phyloP scores from a whole-genome alignment of 768 basidiomycete species.

The Tylopilus rubrobrunneus region DNA sequence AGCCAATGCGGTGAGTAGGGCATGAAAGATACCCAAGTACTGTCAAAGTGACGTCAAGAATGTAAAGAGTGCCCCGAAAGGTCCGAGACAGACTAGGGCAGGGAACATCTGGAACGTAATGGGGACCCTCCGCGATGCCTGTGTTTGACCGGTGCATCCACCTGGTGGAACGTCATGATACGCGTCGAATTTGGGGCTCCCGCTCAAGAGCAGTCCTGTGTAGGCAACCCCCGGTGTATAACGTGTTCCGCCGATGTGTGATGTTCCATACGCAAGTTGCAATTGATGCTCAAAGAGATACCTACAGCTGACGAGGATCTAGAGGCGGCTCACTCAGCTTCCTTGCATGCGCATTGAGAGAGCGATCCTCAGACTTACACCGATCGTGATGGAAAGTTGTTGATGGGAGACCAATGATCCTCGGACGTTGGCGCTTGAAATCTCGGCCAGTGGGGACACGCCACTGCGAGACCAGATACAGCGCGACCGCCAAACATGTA shows the following conservation, averaged over 20 bases:
- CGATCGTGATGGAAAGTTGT: slow-evolving; percentile 31
- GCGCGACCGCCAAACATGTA: slow-evolving; percentile 30
- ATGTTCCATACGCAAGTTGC: slow-evolving; percentile 29
- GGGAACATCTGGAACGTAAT: slow-evolving; percentile 37
- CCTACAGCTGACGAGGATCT: slow-evolving; percentile 33
- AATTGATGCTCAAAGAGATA: background rate
- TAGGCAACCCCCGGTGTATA: slow-evolving; percentile 29
- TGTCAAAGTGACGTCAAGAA: slow-evolving; percentile 6
- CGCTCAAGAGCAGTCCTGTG: slow-evolving; percentile 29
- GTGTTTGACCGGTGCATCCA: slow-evolving; percentile 29
- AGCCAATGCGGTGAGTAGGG: slow-evolving; percentile 45
- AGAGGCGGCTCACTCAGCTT: background rate
- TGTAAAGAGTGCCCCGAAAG: slow-evolving; percentile 3
- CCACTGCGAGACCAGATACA: slow-evolving; percentile 16
- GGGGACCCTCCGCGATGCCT: slow-evolving; percentile 35
- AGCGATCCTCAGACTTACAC: slow-evolving; percentile 23
- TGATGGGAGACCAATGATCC: slow-evolving; percentile 35
- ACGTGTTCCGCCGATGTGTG: slow-evolving; percentile 31
- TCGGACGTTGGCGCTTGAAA: slow-evolving; percentile 36
- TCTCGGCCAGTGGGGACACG: slow-evolving; percentile 35
- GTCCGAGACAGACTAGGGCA: slow-evolving; percentile 26
- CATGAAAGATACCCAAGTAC: slow-evolving; percentile 33
- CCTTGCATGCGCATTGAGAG: background rate
- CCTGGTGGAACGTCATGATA: slow-evolving; percentile 29
- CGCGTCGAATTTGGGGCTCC: slow-evolving; percentile 28